Base-by-base conservation (phyloP, 208 protist species). In the Lotmaria passim region DNA sequence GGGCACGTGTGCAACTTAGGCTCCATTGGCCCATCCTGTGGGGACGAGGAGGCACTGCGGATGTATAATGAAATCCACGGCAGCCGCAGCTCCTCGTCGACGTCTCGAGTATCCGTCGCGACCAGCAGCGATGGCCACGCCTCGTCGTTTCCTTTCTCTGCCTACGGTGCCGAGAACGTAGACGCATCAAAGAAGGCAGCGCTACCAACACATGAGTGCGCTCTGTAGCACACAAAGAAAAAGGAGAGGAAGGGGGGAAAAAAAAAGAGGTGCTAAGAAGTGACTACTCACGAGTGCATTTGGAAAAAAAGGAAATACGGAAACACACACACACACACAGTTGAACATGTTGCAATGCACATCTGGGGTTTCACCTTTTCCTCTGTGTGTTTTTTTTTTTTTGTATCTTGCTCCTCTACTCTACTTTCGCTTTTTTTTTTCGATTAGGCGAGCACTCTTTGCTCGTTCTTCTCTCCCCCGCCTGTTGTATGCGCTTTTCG, bases 51-150 rank as follows among this genome's bases (percentile, higher is more conserved):
- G 21, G 77, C 82, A 39, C 53, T 79, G 58, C 73, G 78, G 21
- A 76, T 82, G 11, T 87, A 83, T 47, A 71, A 69, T 0, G 67
- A 83, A 34, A 87, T 87, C 19, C 77, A 71, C 63, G 82, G 82
- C 50, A 52, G 59, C 34, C 58, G 41, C 56, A 69, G 70, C 61
- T 61, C 43, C 50, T 56, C 14, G 21, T 46, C 59, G n/a, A n/a
- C n/a, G 21, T 66, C 60, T 26, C 57, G 39, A 34, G 23, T 23
- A 0, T 19, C 56, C 38, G 38, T 23, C 36, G 1, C 56, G 8
- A 59, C 36, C 44, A 41, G 34, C 52, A 53, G 34, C 41, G 38
- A 19, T 15, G 34, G 28, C 30, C 53, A 19, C 50, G 21, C 52
- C 12, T 60, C 15, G 46, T 81, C 59, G 47, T 72, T 48, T 23